Base-by-base conservation (phyloP, 768 basidiomycete species). In the Psilocybe cubensis region DNA sequence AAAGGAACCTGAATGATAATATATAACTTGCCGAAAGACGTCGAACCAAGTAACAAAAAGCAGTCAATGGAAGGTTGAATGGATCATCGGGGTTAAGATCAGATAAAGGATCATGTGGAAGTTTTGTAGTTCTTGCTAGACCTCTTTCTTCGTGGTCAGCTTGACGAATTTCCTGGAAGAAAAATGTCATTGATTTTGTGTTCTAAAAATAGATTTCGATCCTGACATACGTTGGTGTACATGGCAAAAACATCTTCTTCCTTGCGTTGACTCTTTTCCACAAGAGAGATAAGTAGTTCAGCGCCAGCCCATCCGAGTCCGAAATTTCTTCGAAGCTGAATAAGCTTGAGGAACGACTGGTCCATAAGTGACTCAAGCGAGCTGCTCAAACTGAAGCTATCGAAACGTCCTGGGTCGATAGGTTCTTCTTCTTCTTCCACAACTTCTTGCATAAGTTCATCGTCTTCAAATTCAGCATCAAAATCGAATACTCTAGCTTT, bases 281-380 rank as follows among this genome's bases (percentile, higher is more conserved):
- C 68, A 63, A 79, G 73, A 49, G 75, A 66, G 44, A 77, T 67
- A 45, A 89, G 71, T 17, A 76, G 61, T 63, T 90, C 89, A 3
- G 87, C 88, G 3, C 82, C 86, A 2, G 88, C 85, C 88, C 88
- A 91, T 11, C 86, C 86, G 11, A 88, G 69, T 3, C 72, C 72
- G 60, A 82, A 86, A 62, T 74, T 74, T 29, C 79, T 65, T 42
- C 88, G 73, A 2, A 85, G 65, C 55, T 78, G 78, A 21, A 90
- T 68, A 17, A 89, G 63, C 44, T 76, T 79, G 24, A 86, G 65
- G 56, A 90, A 79, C 8, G 79, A 75, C 49, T 84, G 76, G 51
- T 88, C 80, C 58, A 90, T 71, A 41, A 89, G 68, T 2, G 83
- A 75, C 64, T 89, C 87, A 27, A 91, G 69, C 4, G 87, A 83